Evolutionary conservation across 495 filamentous ascomycete genomes (phyloP).

Genomic region (Poronia punctata): DNA sequence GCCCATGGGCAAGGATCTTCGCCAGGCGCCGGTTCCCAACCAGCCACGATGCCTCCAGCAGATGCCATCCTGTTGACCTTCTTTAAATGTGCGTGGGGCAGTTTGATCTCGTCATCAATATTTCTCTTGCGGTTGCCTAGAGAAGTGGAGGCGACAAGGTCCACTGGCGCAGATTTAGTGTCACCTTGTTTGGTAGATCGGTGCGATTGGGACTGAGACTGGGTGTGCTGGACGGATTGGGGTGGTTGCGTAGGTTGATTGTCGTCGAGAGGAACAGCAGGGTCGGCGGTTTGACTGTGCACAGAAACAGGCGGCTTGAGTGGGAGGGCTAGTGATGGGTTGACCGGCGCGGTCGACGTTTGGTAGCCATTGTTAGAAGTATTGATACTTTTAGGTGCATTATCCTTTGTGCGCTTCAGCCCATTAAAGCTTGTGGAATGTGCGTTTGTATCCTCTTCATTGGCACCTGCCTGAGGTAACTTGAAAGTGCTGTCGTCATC

Average conservation of each 20-base stretch:
- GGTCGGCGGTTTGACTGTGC: slow-evolving; percentile 1
- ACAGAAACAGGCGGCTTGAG: slow-evolving; percentile 7
- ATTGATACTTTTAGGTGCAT: too few relatives aligned
- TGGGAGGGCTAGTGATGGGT: slow-evolving; percentile 8
- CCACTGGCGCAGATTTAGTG: slow-evolving; percentile 8
- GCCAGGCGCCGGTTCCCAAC: slow-evolving; percentile 47
- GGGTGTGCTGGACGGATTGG: not conserved
- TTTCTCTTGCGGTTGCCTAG: slow-evolving; percentile 60
- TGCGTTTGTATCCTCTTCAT: too few relatives aligned
- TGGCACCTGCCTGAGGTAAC: not conserved
- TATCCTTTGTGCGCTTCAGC: too few relatives aligned
- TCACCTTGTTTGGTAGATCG: not conserved
- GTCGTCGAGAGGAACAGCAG: too few relatives aligned
- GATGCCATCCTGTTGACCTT: slow-evolving; percentile 33
- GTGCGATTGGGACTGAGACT: not conserved
- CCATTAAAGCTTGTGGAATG: too few relatives aligned
- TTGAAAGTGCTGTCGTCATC: slow-evolving; percentile 36
- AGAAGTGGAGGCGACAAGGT: slow-evolving; percentile 19
- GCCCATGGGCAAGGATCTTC: slow-evolving; percentile 57
- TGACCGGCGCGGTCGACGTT: not conserved
- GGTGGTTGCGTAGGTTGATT: not conserved
- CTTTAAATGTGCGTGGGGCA: slow-evolving; percentile 37
- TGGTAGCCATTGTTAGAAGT: too few relatives aligned
- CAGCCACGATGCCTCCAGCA: slow-evolving; percentile 42
- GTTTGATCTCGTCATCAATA: slow-evolving; percentile 59